These are phyloP conservation scores for Candida freyschussii DNA, from an alignment of 1,139 yeast genomes.

Conservation along the genomic window DNA sequence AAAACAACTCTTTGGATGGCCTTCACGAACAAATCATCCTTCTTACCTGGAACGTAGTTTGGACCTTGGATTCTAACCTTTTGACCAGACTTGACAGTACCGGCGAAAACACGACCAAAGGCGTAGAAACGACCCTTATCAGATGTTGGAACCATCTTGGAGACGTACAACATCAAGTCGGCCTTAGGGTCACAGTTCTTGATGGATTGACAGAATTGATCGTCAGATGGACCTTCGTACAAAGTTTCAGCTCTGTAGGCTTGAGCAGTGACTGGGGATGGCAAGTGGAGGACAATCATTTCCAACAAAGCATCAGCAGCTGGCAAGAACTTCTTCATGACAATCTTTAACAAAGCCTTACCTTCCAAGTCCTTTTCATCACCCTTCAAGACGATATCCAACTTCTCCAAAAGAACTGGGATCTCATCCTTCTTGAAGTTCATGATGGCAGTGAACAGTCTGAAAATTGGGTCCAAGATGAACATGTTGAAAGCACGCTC, in stretches of 20 bases:
- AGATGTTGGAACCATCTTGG: conserved; percentile 99
- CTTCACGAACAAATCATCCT: conserved; percentile 96
- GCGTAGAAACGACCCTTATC: conserved; percentile 99
- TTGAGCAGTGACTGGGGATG: conserved; percentile 99
- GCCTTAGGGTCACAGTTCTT: conserved; percentile 98
- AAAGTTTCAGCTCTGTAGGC: conserved; percentile 98
- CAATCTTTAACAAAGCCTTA: conserved; percentile 96
- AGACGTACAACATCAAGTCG: conserved; percentile 98
- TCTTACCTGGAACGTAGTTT: conserved; percentile 97
- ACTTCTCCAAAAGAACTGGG: conserved; percentile 82
- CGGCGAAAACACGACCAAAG: conserved; percentile 99
- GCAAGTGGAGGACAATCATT: conserved; percentile 98
- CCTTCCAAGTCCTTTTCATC: conserved; percentile 98
- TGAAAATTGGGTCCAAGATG: conserved; percentile 98
- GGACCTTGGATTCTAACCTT: conserved; percentile 99
- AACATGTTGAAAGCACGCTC: conserved; percentile 99
- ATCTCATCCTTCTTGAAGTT: conserved; percentile 97
- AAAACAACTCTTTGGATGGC: conserved; percentile 98
- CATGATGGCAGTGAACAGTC: conserved; percentile 92
- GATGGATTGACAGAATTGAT: conserved; percentile 85
- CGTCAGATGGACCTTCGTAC: conserved; percentile 99
- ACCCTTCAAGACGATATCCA: conserved; percentile 84
- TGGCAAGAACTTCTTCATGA: conserved; percentile 99
- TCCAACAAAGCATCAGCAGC: conserved; percentile 99
- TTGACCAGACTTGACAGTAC: conserved; percentile 98